Conservation (phyloP, 192 early-diverging fungal genomes). For the Coemansia sp. region DNA sequence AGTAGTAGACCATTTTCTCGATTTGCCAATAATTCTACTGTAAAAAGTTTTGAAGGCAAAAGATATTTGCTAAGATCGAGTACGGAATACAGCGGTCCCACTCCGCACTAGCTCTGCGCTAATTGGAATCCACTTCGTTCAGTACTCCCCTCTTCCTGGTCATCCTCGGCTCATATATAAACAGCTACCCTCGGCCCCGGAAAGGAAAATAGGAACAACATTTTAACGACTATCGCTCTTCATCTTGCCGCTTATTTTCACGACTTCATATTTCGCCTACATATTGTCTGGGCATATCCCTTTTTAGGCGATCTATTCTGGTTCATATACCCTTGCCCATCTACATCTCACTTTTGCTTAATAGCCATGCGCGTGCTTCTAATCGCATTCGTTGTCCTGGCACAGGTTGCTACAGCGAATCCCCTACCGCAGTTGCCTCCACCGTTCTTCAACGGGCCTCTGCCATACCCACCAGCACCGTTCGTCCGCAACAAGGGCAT, state of each 20-base stretch:
- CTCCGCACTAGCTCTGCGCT: background rate
- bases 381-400: conserved; percentile 45
- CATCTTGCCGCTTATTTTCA: background rate
- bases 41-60: background rate
- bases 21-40: conserved; percentile 6
- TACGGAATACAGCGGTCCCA: background rate
- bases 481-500: conserved; percentile 48
- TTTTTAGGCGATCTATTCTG: conserved; percentile 1
- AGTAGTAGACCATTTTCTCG: background rate
- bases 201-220: background rate
- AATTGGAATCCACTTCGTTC: background rate
- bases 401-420: conserved; percentile 37
- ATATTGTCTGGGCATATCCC: background rate
- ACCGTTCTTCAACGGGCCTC: conserved; percentile 16
- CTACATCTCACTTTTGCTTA: background rate
- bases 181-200: background rate
- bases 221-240: conserved; percentile 11
- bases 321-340: background rate
- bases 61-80: background rate
- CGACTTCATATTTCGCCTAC: conserved; percentile 6
- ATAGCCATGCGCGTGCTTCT: conserved; percentile 50
- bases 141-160: background rate
- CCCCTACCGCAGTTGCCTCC: conserved; percentile 29
- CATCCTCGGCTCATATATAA: background rate
- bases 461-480: conserved; percentile 35